phyloP scores from a whole-genome alignment of 2,329 filamentous ascomycete genomes.

The Camillea tinctor region DNA sequence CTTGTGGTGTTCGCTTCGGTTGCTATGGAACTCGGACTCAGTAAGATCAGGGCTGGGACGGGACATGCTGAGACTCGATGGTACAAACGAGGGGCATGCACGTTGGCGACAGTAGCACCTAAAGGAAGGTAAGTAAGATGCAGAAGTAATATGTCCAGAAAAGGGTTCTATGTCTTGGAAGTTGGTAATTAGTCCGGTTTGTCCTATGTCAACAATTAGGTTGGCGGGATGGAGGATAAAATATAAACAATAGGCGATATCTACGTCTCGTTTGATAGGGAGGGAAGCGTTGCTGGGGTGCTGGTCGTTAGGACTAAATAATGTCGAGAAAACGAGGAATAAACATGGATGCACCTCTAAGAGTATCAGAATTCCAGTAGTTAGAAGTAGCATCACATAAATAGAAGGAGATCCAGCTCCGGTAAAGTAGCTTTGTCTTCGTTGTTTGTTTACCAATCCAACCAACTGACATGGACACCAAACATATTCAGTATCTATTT shows the following conservation, averaged over 20 bases:
- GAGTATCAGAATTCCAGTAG: too few species aligned
- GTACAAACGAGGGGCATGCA: not conserved
- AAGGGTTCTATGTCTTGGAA: not conserved
- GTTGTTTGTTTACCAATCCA: not conserved
- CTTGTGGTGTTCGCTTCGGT: not conserved
- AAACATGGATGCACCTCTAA: too few species aligned
- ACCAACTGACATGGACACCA: not conserved
- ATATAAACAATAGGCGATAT: not conserved
- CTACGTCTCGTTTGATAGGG: not conserved
- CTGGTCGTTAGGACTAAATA: not conserved
- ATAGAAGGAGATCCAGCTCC: not conserved
- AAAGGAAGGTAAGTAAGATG: not conserved
- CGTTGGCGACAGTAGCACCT: not conserved
- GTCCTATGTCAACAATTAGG: too few species aligned
- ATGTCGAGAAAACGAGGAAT: not conserved
- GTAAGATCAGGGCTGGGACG: not conserved
- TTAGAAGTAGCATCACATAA: too few species aligned
- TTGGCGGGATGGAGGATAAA: not conserved
- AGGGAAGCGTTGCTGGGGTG: not conserved
- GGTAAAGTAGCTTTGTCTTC: not conserved
- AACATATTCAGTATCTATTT: too few species aligned
- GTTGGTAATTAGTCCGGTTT: too few species aligned
- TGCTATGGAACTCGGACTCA: not conserved
- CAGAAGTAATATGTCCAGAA: not conserved
- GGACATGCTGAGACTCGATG: not conserved